Conservation (phyloP, 768 basidiomycete genomes). For the Hemileccinum impolitum region DNA sequence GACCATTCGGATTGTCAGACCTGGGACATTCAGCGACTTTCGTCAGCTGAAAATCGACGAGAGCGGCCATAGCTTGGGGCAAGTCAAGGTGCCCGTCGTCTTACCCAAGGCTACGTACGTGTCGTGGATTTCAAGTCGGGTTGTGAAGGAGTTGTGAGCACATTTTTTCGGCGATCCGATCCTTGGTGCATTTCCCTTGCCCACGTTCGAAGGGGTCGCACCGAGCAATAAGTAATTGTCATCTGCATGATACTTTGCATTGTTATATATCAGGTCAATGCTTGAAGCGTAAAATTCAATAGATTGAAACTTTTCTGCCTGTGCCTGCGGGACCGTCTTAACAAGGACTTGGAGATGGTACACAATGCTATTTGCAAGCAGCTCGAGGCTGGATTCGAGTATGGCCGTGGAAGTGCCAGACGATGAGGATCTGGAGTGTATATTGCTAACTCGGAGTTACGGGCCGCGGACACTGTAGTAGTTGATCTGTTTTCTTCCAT, state of each 20-base stretch:
- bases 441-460: constrained; percentile 8
- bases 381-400: constrained; percentile 87
- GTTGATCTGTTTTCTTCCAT: constrained; percentile 5
- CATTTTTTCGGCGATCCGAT: too few relatives aligned
- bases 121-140: too few relatives aligned
- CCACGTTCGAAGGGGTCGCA: too few relatives aligned
- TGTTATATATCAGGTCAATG: too few relatives aligned
- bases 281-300: too few relatives aligned
- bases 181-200: too few relatives aligned
- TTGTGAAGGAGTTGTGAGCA: too few relatives aligned
- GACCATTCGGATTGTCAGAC: constrained; percentile 20
- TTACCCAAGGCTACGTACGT: constrained; percentile 6
- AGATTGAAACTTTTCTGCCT: too few relatives aligned
- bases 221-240: too few relatives aligned
- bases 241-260: too few relatives aligned
- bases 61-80: constrained; percentile 1
- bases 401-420: constrained; percentile 58
- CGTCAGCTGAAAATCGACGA: constrained; percentile 17
- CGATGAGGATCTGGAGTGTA: constrained; percentile 14
- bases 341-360: constrained; percentile 95
- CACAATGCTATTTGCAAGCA: constrained; percentile 90
- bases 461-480: too few relatives aligned
- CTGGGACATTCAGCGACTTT: constrained; percentile 22
- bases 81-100: constrained; percentile 23
- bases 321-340: constrained; percentile 95